Evolutionary conservation across 331 rosid genomes (phyloP).

Genomic region (Malus hybrid): DNA sequence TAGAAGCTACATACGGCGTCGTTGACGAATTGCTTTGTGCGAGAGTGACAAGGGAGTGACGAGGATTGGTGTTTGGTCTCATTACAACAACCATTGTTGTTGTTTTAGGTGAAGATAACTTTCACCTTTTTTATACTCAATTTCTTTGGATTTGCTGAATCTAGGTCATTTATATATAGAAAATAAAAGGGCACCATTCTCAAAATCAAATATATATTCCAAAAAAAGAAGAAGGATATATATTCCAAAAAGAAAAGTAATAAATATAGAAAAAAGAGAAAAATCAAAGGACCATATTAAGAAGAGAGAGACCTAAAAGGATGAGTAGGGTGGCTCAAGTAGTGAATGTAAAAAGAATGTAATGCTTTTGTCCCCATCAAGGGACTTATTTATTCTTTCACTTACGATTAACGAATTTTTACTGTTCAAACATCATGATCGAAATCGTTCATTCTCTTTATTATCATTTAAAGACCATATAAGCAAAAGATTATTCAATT

Average conservation of each 20-base stretch:
- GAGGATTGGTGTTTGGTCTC: conserved; percentile 14
- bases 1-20: not conserved
- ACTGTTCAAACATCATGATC: too few relatives aligned
- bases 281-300: not conserved
- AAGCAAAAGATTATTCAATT: too few relatives aligned
- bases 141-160: conserved; percentile 5
- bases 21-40: not conserved
- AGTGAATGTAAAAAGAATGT: not conserved
- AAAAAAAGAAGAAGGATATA: too few relatives aligned
- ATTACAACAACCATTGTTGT: not conserved
- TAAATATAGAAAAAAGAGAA: not conserved
- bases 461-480: too few relatives aligned
- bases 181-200: not conserved
- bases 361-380: too few relatives aligned
- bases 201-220: not conserved
- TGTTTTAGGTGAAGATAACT: conserved; percentile 5
- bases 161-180: not conserved
- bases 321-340: not conserved
- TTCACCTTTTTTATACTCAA: conserved; percentile 1
- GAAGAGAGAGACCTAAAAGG: not conserved
- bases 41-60: not conserved
- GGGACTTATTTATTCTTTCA: too few relatives aligned
- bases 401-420: too few relatives aligned
- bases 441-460: too few relatives aligned
- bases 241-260: not conserved